Evolutionary conservation across 2,329 filamentous ascomycete species (phyloP).

Genomic region (Aspergillus carbonarius): DNA sequence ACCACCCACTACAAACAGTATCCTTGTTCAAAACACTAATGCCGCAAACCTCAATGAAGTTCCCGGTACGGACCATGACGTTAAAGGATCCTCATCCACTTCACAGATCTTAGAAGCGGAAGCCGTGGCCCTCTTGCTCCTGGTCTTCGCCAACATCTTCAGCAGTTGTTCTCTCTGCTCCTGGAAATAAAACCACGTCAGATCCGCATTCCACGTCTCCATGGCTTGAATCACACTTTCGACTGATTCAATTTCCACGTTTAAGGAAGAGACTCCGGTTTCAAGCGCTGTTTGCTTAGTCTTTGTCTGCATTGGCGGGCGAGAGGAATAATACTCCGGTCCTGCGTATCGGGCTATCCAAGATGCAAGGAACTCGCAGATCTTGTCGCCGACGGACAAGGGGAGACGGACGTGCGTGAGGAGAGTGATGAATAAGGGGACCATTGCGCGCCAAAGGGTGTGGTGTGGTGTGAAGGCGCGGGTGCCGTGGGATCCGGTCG

Average conservation of each 20-base stretch:
- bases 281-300: not conserved
- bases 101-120: conserved; percentile 7
- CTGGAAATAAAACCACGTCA: conserved; percentile 44
- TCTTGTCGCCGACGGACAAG: conserved; percentile 40
- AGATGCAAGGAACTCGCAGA: conserved; percentile 38
- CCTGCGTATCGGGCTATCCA: conserved; percentile 40
- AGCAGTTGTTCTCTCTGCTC: conserved; percentile 16
- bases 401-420: conserved; percentile 42
- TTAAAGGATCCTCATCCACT: conserved; percentile 10
- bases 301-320: conserved; percentile 1
- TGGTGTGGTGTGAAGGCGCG: conserved; percentile 42
- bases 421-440: conserved; percentile 40
- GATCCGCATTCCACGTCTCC: conserved; percentile 43
- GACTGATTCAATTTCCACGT: conserved; percentile 22
- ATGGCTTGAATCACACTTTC: conserved; percentile 38
- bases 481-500: conserved; percentile 20
- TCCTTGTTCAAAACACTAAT: conserved; percentile 19
- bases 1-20: not conserved
- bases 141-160: conserved; percentile 33
- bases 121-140: not conserved
- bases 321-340: conserved; percentile 32
- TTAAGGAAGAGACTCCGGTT: not conserved
- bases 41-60: conserved; percentile 37
- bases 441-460: conserved; percentile 38
- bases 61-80: conserved; percentile 22